These are phyloP conservation scores for Lipomyces starkeyi DNA, from an alignment of 805 yeast species.

Conservation along the genomic window DNA sequence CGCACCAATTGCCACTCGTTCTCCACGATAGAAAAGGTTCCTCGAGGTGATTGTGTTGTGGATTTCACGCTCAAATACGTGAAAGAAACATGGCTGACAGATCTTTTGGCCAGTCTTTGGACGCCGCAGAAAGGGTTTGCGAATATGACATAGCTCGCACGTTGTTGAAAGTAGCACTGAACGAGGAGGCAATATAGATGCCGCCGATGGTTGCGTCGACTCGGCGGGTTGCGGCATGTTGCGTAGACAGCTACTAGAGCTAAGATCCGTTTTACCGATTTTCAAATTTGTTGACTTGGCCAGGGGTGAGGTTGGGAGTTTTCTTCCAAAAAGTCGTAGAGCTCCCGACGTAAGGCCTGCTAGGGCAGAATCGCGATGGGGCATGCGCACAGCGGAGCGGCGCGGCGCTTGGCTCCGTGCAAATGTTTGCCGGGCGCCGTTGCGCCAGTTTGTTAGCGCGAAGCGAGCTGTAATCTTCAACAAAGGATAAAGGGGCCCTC, in stretches of 20 bases:
- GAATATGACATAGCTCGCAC: constrained; percentile 82
- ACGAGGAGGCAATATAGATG: neutral
- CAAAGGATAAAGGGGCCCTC: neutral
- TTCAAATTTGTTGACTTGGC: no score
- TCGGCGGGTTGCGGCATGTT: neutral
- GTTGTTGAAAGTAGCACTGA: neutral
- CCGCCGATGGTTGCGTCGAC: neutral
- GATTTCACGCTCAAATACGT: constrained; percentile 92
- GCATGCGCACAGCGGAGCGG: neutral
- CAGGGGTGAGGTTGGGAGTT: neutral
- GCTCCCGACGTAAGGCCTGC: neutral
- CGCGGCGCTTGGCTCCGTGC: neutral
- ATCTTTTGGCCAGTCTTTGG: constrained; percentile 91
- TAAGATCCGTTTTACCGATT: no score
- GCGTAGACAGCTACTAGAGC: neutral
- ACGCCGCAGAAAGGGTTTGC: constrained; percentile 85
- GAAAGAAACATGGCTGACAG: constrained; percentile 88
- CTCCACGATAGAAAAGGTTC: constrained; percentile 77
- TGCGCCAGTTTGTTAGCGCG: neutral
- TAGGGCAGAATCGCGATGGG: neutral
- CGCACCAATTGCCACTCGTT: constrained; percentile 94
- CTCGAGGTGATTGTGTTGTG: constrained; percentile 83
- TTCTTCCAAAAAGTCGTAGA: no score
- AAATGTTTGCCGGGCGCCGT: neutral
- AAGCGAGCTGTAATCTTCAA: neutral